Base-by-base conservation (phyloP, 768 basidiomycete species). In the Steccherinum ochraceum region DNA sequence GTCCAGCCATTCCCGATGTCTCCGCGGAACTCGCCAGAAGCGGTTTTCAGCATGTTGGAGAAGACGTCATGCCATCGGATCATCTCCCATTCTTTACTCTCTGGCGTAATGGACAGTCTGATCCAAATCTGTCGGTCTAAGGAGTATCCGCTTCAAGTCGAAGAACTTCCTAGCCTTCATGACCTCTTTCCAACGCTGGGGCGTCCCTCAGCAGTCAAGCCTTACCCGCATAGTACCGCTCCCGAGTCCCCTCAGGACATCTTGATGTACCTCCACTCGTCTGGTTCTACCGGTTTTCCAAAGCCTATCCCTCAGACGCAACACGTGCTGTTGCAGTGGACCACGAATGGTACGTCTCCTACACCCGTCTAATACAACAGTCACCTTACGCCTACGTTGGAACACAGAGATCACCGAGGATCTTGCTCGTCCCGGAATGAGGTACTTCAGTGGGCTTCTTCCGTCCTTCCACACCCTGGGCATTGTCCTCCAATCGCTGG, bases 281-380 rank as follows among this genome's bases (percentile, higher is more conserved):
- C 78, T 3, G 76, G 76, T 13, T 76, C 74, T 48, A 75, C 76
- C 0, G 74, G 75, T 2, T 66, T 73, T 43, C 75, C 76, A 0
- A 77, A 74, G 50, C 56, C 71, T 7, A 70, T 78, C 27, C 49
- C 53, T 4, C 41, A 56, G 30, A 55, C 52, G 10, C 52, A 62
- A 46, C 49, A 49, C 27, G 49, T 49, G 12, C 7, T 61, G 16
- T 18, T 48, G n/a, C 54, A 58, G 24, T 58, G 57, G 57, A 24
- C 25, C 21, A 18, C 23, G 2, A 39, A 20, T 21, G 24, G 57
- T 58, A 39, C 3, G 56, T n/a, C n/a, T n/a, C n/a, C n/a, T n/a
- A n/a, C n/a, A n/a, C n/a, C n/a, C n/a, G n/a, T n/a, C n/a, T n/a
- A n/a, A n/a, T n/a, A n/a, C n/a, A n/a, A n/a, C n/a, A n/a, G n/a